Percentiles rank a stretch among this genome's conserved stretches.
Evolutionary conservation across 2,329 filamentous ascomycete genomes (phyloP).

Genomic region (Sordariomycetes sp.): DNA sequence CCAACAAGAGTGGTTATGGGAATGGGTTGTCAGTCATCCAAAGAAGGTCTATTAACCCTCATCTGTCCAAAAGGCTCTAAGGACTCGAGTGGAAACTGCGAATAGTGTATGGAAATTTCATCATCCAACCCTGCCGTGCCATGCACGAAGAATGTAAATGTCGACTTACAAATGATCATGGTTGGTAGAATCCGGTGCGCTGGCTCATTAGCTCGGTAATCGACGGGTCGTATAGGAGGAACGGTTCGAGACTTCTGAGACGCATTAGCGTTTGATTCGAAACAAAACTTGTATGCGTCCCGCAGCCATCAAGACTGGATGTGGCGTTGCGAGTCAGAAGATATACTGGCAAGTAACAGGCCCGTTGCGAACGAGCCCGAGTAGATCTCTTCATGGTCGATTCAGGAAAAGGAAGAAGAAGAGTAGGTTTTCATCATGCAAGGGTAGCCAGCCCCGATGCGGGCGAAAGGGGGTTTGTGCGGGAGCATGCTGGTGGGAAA

Average conservation of each 20-base stretch:
- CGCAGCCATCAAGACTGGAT: slow-evolving; percentile 3
- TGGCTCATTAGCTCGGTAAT: too few species aligned
- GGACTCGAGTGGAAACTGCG: slow-evolving; percentile 84
- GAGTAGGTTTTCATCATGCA: slow-evolving; percentile 60
- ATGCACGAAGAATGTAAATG: too few species aligned
- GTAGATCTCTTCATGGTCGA: slow-evolving; percentile 75
- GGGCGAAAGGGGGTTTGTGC: neutral
- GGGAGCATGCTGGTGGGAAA: neutral
- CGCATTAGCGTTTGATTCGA: too few species aligned
- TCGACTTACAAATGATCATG: too few species aligned
- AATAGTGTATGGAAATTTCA: slow-evolving; percentile 71
- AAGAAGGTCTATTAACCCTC: slow-evolving; percentile 58
- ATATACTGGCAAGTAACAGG: slow-evolving; percentile 91
- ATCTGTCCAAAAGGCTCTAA: slow-evolving; percentile 61
- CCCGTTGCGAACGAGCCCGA: slow-evolving; percentile 50
- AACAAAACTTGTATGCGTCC: too few species aligned
- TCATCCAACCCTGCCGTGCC: too few species aligned
- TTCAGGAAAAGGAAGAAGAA: slow-evolving; percentile 84
- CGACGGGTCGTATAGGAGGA: too few species aligned
- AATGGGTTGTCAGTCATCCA: slow-evolving; percentile 59
- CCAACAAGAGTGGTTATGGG: slow-evolving; percentile 3
- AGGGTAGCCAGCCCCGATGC: slow-evolving; percentile 10
- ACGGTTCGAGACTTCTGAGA: too few species aligned
- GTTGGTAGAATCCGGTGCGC: too few species aligned
- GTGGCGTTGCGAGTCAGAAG: slow-evolving; percentile 49